Base-by-base conservation (phyloP, 116 monocot species). In the Posidonia oceanica region DNA sequence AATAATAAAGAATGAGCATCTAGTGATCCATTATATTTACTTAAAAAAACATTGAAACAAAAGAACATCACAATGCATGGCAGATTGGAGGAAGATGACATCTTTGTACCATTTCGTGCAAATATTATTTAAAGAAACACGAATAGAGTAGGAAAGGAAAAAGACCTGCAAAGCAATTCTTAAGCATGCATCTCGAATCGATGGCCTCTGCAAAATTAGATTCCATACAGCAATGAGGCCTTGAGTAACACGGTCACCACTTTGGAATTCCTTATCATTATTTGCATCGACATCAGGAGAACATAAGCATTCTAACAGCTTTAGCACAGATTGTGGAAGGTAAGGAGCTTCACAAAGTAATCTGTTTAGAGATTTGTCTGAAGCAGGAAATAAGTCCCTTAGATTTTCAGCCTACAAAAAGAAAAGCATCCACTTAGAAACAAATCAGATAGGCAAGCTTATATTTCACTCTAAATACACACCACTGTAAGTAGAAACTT, bases 151-250 rank as follows among this genome's bases (percentile, higher is more conserved):
- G 3, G 8, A 54, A 41, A 65, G 39, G 18, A 39, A 44, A 65
- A 12, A 66, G 56, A 91, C 96, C 87, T 96, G 80, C 53, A 96
- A 77, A 71, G 87, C 97, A 85, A 98, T 90, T 72, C 83, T 79
- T 72, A 98, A 84, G 77, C 92, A 92, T 66, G 79, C 74, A 69
- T 89, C 90, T 56, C 97, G 79, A 79, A 75, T 84, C 40, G 93
- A 72, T 72, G 97, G 89, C 77, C 97, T 89, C 54, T 75, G 74
- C 71, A 90, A 82, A 72, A 98, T 92, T 29, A 98, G 78, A 66
- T 70, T 90, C 97, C 97, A 98, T 14, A 87, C 87, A 72, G 82
- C 75, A 79, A 87, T 92, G 36, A 98, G 92, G 7, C 97, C 97
- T 84, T 98, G 97, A 71, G 87, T 89, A 72, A 92, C 87, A 66